Conservation (phyloP, 148 eudicot genomes). For the Spergularia marina region DNA sequence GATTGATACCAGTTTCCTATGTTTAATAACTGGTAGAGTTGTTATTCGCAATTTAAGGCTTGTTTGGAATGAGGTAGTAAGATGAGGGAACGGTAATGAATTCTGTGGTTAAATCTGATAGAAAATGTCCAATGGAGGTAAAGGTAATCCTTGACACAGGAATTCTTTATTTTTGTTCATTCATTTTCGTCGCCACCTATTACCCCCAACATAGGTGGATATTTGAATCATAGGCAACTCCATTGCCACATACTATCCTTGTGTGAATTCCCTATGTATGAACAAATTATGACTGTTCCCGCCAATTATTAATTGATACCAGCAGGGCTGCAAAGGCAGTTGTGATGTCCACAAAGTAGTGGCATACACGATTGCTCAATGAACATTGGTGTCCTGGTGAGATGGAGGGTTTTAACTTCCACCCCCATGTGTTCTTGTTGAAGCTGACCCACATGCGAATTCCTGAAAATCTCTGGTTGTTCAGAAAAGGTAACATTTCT, state of each 20-base stretch:
- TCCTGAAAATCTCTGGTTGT: too few species aligned
- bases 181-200: background rate
- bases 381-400: too few species aligned
- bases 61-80: background rate
- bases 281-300: background rate
- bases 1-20: background rate
- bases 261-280: background rate
- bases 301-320: background rate
- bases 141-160: background rate
- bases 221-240: background rate
- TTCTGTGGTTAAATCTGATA: too few species aligned
- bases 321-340: too few species aligned
- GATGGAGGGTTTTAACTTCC: too few species aligned
- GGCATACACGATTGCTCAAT: background rate
- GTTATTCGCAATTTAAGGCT: background rate
- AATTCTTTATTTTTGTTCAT: background rate
- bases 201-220: background rate
- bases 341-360: background rate
- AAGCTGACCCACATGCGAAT: too few species aligned
- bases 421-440: too few species aligned
- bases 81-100: background rate
- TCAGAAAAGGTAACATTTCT: too few species aligned
- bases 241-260: background rate
- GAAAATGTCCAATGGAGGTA: background rate
- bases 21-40: background rate